Evolutionary conservation across 495 filamentous ascomycete genomes (phyloP), one percentile per base, ranked within the genome.

Genomic region (Tuber borchii): DNA sequence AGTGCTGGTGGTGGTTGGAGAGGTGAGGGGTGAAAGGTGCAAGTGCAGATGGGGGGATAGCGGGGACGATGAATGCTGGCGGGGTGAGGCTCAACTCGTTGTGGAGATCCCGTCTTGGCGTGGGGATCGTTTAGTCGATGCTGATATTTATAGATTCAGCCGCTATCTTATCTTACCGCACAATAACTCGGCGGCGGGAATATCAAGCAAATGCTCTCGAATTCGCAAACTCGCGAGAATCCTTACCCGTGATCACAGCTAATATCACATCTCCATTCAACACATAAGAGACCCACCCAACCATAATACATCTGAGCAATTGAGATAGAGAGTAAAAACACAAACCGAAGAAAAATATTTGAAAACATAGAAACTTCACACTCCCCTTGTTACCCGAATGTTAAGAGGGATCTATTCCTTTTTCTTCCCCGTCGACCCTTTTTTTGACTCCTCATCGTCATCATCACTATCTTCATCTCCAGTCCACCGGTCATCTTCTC

Each of bases 401-500:
- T 65, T 34, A 34, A 34, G 16, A 56, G 51, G 68, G 40, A 42
- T 73, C 71, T 82, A 77, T 70, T 78, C 73, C 34, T 73, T 61
- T 73, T 78, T 81, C 70, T 74, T 77, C 34, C 81, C 78, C 16
- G 81, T 83, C 77, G 80, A 73, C 26, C 71, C 61, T 65, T 75
- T 81, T 56, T 78, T 83, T 56, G 42, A 78, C 19, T 79, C 80
- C 40, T 77, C 82, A 10, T 75, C 82, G 69, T 79, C 78, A 39
- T 69, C 77, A 56, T 71, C 72, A 17, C 61, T 73, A 42, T 77
- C 76, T 37, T 80, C 77, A 65, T 77, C 83, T 71, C 81, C 82
- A 73, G 74, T 78, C 82, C 82, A 83, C 44, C 78, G 82, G 74
- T 82, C 82, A 44, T 76, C 77, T 39, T 79, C 82, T 20, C 83